Conservation (phyloP, 106 monocot species). For the Allium fistulosum region DNA sequence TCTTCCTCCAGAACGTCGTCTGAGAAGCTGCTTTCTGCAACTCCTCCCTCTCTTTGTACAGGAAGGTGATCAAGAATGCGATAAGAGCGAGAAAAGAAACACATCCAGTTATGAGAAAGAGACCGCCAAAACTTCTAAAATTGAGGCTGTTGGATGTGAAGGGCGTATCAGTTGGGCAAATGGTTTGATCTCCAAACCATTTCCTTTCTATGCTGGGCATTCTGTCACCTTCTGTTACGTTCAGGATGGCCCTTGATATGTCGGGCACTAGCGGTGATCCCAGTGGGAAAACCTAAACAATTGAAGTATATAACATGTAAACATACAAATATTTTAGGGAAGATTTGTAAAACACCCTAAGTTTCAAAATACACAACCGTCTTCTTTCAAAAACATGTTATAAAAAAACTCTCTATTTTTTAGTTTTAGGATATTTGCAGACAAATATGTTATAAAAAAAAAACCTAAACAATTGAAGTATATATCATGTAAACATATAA, state of each 20-base stretch:
- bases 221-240: constrained; percentile 38
- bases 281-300: constrained; percentile 47
- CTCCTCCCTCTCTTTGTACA: constrained; percentile 11
- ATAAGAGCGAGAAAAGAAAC: constrained; percentile 37
- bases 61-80: constrained; percentile 23
- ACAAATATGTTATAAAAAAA: too few species aligned
- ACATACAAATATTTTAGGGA: too few species aligned
- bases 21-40: constrained; percentile 8
- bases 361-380: too few species aligned
- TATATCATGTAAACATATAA: too few species aligned
- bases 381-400: too few species aligned
- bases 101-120: constrained; percentile 68
- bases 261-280: constrained; percentile 47
- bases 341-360: too few species aligned
- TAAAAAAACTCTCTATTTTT: too few species aligned
- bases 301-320: too few species aligned
- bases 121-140: constrained; percentile 47
- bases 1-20: constrained; percentile 3
- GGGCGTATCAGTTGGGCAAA: constrained; percentile 18
- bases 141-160: constrained; percentile 31
- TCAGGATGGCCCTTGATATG: constrained; percentile 54
- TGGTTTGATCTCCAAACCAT: constrained; percentile 46
- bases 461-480: too few species aligned
- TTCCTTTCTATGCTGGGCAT: constrained; percentile 47
- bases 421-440: too few species aligned